Base-by-base conservation (phyloP, 2,329 filamentous ascomycete genomes). In the Tolypocladium capitatum region DNA sequence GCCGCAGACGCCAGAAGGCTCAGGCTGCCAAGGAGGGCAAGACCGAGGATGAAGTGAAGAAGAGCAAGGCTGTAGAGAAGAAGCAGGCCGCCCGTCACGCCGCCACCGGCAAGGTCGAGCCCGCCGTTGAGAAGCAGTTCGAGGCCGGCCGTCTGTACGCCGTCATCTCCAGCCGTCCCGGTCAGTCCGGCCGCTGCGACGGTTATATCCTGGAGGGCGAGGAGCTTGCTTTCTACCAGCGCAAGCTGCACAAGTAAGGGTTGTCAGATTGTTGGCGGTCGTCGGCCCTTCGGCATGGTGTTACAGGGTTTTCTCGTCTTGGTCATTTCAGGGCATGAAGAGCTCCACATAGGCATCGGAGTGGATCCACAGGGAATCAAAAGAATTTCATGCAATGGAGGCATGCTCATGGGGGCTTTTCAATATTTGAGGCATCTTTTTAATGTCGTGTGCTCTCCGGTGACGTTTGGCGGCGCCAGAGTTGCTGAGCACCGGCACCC, bases 181-280 rank as follows among this genome's bases (percentile, higher is more conserved):
- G 92, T 64, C 92, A 98, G 85, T 92, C 86, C 70, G 92, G 92
- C 65, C 89, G 92, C 74, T 82, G 80, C 65, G 92, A 98, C 71
- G 92, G 92, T 59, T 98, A 98, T 80, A 84, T 98, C 71, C 80
- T 98, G 59, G 92, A 98, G 84, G 92, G 92, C 66, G 92, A 98
- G 74, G 92, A 98, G 83, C 81, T 98, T 67, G 89, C 90, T 72
- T 98, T 98, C 86, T 98, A 98, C 88, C 90, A 95, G 84, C 86
- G 86, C 78, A 90, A 90, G 76, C 88, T 97, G 73, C 86, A 92
- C 83, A 97, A 95, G 82, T 97, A 96, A 78, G 79, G 46, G 46
- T 46, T 33, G 45, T 52, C 18, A 7, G 35, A 31, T 21, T 27
- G 51, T 52, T 52, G 48, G 53, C 50, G 35, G 50, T 47, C 47